Conservation (phyloP, 192 early-diverging fungal species). For the Rhizoclosmatium sp. region DNA sequence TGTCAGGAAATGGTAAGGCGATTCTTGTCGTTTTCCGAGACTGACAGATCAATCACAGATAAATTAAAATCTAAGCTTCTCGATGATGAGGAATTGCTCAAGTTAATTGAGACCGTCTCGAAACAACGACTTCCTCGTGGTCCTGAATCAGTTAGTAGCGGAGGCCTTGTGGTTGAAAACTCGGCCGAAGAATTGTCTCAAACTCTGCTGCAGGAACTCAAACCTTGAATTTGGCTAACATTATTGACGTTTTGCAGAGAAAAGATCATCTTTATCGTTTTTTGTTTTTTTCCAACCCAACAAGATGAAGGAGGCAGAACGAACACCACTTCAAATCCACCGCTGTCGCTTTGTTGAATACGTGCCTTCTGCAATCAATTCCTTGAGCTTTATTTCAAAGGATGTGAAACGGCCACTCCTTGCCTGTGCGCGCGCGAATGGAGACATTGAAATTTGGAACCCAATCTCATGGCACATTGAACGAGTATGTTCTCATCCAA, state of each 20-base stretch:
- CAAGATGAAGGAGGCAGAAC: background rate
- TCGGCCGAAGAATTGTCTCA: slow-evolving; percentile 23
- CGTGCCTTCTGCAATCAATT: slow-evolving; percentile 83
- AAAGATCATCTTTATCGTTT: background rate
- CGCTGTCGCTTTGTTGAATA: slow-evolving; percentile 82
- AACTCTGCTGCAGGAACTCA: slow-evolving; percentile 4
- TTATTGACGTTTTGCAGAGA: background rate
- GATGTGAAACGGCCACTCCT: slow-evolving; percentile 37
- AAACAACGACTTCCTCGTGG: background rate
- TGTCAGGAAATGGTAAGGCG: slow-evolving; percentile 46
- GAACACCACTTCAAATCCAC: slow-evolving; percentile 41
- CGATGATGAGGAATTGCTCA: slow-evolving; percentile 3
- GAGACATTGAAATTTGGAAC: slow-evolving; percentile 94
- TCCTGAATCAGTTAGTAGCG: background rate
- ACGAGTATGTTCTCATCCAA: slow-evolving; percentile 62
- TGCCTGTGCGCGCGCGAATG: slow-evolving; percentile 89
- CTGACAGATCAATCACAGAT: background rate
- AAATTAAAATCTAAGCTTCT: background rate
- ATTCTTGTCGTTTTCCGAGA: no score
- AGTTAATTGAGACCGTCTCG: background rate
- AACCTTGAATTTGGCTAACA: background rate
- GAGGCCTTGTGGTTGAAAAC: background rate
- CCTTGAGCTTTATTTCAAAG: slow-evolving; percentile 63
- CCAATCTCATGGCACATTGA: slow-evolving; percentile 76
- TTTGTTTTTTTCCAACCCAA: background rate